Evolutionary conservation across 768 basidiomycete species (phyloP).

Genomic region (Boletus bicolor): DNA sequence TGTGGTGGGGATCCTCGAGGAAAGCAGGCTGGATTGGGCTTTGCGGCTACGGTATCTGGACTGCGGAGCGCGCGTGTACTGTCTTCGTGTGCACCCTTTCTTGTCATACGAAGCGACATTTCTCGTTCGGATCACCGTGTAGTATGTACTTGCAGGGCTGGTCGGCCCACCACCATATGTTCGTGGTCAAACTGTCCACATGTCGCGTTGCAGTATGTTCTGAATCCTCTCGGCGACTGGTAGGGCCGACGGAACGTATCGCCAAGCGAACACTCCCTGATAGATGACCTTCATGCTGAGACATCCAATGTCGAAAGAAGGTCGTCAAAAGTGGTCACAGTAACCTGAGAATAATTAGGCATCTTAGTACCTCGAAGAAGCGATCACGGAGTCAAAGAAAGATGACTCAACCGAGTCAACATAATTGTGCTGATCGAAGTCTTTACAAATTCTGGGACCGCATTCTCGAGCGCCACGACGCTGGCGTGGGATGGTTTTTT

Average conservation of each 20-base stretch:
- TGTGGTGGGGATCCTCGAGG: background rate
- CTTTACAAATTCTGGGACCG: background rate
- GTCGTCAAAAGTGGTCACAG: background rate
- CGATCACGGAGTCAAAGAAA: background rate
- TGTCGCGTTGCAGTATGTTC: too few species aligned
- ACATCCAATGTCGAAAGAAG: too few species aligned
- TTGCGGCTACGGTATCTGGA: background rate
- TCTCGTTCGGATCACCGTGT: background rate
- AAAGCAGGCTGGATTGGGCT: background rate
- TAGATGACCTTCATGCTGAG: too few species aligned
- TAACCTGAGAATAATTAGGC: background rate
- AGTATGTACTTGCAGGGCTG: background rate
- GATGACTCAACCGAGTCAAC: background rate
- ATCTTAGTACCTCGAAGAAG: background rate
- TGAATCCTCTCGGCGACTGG: background rate
- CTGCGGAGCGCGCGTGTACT: background rate
- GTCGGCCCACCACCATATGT: background rate
- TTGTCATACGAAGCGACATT: background rate
- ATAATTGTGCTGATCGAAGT: background rate
- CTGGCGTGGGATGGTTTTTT: background rate
- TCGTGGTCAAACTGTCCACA: background rate
- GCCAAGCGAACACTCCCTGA: background rate
- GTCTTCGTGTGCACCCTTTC: background rate
- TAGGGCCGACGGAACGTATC: background rate
- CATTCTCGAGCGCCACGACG: background rate